phyloP scores from a whole-genome alignment of 2,329 filamentous ascomycete species.

The Coccinonectria pachysandricola region DNA sequence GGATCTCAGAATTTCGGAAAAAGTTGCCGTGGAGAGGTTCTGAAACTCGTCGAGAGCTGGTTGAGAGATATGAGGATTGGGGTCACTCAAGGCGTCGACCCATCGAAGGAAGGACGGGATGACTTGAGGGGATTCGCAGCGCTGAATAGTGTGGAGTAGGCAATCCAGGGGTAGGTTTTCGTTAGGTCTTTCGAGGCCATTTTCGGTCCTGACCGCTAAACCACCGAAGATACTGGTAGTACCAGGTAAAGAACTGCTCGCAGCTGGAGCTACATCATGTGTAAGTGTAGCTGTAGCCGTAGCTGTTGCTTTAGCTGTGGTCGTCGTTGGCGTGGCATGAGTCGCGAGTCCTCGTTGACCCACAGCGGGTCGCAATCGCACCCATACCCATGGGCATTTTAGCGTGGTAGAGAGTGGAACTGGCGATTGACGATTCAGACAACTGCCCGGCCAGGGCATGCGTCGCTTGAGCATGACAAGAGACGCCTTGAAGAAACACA shows the following conservation, averaged over 20 bases:
- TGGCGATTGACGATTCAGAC: too few relatives aligned
- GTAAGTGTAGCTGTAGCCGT: too few relatives aligned
- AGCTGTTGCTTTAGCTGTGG: too few relatives aligned
- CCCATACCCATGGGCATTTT: background rate
- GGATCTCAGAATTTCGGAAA: constrained; percentile 53
- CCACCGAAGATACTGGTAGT: too few relatives aligned
- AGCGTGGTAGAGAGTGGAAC: background rate
- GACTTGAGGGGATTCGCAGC: constrained; percentile 14
- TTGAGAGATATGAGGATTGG: constrained; percentile 8
- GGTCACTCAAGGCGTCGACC: constrained; percentile 13
- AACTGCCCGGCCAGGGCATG: too few relatives aligned
- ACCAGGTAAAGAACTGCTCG: too few relatives aligned
- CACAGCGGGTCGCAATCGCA: constrained; percentile 9
- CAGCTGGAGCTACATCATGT: too few relatives aligned
- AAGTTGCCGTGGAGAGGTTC: constrained; percentile 40
- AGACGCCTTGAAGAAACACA: too few relatives aligned
- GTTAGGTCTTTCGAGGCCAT: background rate
- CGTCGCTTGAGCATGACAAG: too few relatives aligned
- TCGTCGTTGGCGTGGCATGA: too few relatives aligned
- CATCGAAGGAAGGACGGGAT: constrained; percentile 19
- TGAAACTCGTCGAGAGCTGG: constrained; percentile 22
- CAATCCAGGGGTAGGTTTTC: constrained; percentile 11
- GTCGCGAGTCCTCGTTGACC: constrained; percentile 11
- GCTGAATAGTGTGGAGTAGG: constrained; percentile 24
- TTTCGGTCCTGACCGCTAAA: too few relatives aligned